phyloP scores from a whole-genome alignment of 176 grass and related monocot genomes.

The Carex cristatella region DNA sequence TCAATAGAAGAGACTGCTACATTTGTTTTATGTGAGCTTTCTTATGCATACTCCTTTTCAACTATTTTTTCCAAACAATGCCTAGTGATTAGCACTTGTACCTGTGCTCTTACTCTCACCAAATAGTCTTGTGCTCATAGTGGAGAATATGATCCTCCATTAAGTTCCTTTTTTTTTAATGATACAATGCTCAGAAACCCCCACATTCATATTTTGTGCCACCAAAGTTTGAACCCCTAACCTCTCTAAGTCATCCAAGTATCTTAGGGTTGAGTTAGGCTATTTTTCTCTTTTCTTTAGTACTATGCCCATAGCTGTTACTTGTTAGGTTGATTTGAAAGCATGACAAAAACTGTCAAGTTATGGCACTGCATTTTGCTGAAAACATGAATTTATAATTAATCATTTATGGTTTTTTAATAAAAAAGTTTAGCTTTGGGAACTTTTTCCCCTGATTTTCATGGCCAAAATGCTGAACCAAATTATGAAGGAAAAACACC shows the following conservation, averaged over 20 bases:
- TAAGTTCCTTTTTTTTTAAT: neutral
- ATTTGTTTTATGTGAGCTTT: slow-evolving; percentile 7
- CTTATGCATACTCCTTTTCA: neutral
- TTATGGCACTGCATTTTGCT: neutral
- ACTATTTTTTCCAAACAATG: neutral
- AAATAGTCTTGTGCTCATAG: neutral
- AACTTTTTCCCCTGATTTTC: neutral
- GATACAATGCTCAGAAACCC: neutral
- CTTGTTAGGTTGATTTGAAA: neutral
- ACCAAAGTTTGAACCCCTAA: neutral
- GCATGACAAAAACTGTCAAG: neutral
- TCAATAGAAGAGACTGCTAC: slow-evolving; percentile 8
- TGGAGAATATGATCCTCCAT: neutral
- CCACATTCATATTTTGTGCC: neutral
- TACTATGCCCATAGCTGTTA: neutral
- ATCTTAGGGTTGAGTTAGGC: neutral
- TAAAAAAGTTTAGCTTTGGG: neutral
- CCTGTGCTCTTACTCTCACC: neutral
- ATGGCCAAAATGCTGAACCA: neutral
- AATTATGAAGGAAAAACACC: neutral
- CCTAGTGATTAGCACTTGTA: neutral
- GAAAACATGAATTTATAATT: neutral
- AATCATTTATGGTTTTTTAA: neutral
- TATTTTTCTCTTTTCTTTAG: neutral
- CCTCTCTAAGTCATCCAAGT: neutral